phyloP scores from a whole-genome alignment of 2,329 filamentous ascomycete species.

The Aureobasidium sp. region DNA sequence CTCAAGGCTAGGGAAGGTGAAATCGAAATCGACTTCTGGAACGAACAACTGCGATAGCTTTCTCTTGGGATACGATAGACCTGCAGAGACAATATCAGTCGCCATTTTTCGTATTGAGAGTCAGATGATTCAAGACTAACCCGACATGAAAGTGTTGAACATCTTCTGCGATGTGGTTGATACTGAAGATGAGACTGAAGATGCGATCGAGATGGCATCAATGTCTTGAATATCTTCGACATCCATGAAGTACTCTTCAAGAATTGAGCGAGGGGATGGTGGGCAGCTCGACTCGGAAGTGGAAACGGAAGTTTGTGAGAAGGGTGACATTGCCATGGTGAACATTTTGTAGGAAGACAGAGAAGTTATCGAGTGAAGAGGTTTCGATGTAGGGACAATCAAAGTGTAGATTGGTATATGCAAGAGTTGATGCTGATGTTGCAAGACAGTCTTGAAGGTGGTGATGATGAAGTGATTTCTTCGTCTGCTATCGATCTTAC shows the following conservation, averaged over 20 bases:
- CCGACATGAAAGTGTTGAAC: neutral
- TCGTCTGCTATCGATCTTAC: neutral
- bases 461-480: neutral
- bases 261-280: neutral
- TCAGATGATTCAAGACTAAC: neutral
- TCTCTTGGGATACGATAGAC: neutral
- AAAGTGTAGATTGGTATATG: neutral
- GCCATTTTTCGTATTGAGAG: too few relatives aligned
- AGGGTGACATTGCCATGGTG: neutral
- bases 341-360: neutral
- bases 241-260: constrained; percentile 2
- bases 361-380: neutral
- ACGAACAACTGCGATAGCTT: neutral
- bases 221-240: constrained; percentile 5
- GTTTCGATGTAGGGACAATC: neutral
- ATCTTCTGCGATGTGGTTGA: neutral
- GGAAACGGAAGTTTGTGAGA: neutral
- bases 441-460: neutral
- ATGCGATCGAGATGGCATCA: neutral
- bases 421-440: neutral
- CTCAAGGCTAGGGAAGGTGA: constrained; percentile 1
- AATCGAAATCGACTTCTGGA: neutral
- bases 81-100: neutral
- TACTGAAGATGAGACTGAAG: neutral
- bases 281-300: neutral